Evolutionary conservation across 192 early-diverging fungal species (phyloP), one percentile per base, ranked within the genome.

Genomic region (Rhizophagus sp.): DNA sequence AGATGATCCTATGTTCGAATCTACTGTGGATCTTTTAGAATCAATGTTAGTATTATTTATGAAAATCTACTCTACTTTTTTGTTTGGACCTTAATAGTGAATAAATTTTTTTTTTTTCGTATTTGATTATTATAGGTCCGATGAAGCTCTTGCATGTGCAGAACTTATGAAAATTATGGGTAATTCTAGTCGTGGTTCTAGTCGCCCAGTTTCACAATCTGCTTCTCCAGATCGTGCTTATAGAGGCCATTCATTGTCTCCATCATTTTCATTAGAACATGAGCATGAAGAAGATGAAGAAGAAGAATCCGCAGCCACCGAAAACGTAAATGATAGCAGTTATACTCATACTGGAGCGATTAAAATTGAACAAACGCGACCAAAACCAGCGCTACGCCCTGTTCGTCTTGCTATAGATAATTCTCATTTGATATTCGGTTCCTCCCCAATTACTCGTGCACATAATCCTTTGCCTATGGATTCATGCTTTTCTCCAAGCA

Each of bases 391-490:
- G 4, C 24, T 47, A 5, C 62, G 57, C 63, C 50, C 50, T 62
- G 39, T n/a, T n/a, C 52, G 61, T 27, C 33, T 76, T 15, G 22
- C 74, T 0, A 24, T 76, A 19, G 74, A 76, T 39, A 63, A 76
- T 36, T 76, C 61, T 5, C 74, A 76, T 76, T 63, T 76, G 33
- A 22, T 76, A 41, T 76, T 76, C 41, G 74, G 74, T 25, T 76
- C 74, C 6, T 76, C 74, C 3, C 74, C 74, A 76, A 76, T 76
- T 76, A 76, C 74, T 62, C 74, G 74, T 63, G 74, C 74, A 7
- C 52, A 76, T 62, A 76, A 76, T 47, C 74, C 74, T 33, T 63
- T 76, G 25, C 74, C 74, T 24, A 39, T 76, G 74, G 74, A 76
- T 47, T 61, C 52, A 4, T 49, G 30, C 25, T 76, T 76, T 63